phyloP scores from a whole-genome alignment of 257 asterid genomes.

The Solanum lycopersicoides region DNA sequence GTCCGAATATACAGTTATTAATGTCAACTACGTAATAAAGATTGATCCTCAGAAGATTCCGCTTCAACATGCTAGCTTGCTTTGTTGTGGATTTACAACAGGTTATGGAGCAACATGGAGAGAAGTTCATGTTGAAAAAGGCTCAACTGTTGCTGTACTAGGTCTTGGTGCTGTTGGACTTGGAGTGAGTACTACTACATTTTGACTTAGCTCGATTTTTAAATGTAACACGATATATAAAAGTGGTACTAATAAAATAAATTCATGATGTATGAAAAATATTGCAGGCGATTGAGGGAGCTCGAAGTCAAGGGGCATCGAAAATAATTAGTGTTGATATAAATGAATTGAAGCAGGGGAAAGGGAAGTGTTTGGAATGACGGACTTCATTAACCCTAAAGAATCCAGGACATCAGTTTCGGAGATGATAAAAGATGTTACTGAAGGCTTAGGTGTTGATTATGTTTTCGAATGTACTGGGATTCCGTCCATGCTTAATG shows the following conservation, averaged over 20 bases:
- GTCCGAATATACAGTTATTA: constrained; percentile 56
- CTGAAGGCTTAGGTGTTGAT: no score
- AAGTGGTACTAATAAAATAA: no score
- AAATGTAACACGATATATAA: no score
- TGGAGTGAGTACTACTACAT: not conserved
- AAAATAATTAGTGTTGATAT: constrained; percentile 55
- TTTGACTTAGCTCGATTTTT: not conserved
- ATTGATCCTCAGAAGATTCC: constrained; percentile 39
- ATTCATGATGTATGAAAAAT: not conserved
- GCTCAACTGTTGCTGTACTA: not conserved
- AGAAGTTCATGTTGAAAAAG: constrained; percentile 1
- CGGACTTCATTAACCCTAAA: not conserved
- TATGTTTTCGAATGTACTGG: no score
- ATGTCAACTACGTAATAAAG: constrained; percentile 38
- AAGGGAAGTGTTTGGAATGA: constrained; percentile 26
- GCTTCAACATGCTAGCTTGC: constrained; percentile 56
- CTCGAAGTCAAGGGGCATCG: constrained; percentile 41
- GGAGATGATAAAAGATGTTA: no score
- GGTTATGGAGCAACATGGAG: constrained; percentile 31
- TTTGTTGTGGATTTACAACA: constrained; percentile 75
- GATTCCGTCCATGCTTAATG: not conserved
- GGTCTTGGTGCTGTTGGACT: not conserved
- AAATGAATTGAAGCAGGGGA: constrained; percentile 38
- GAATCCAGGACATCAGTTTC: no score
- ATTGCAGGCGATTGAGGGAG: constrained; percentile 50